Base-by-base conservation (phyloP, 805 yeast genomes). In the Spencermartinsiella europaea region DNA sequence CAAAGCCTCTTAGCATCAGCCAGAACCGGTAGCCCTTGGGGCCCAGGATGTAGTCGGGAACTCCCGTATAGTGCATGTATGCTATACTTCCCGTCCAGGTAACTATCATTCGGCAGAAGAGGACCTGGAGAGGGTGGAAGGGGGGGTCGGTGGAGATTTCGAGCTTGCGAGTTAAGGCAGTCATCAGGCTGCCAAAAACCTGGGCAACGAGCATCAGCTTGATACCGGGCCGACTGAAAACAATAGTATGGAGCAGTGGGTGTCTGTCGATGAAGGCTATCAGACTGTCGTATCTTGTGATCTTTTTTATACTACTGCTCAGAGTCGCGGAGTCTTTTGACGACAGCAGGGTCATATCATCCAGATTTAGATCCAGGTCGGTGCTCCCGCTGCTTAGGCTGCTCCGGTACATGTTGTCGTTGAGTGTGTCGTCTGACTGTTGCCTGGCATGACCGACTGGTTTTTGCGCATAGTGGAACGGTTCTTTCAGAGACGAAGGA, bases 171-270 rank as follows among this genome's bases (percentile, higher is more conserved):
- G 95, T 83, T 3, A 85, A 74, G 4, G 83, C 74, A 4, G 83
- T 75, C 95, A 87, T 87, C 21, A 81, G 61, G 2, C 90, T 79
- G 61, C 85, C 85, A 71, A 83, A 83, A 42, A 85, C 70, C 60
- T 85, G 91, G 2, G 90, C 75, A 8, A 76, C 44, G 4, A 85
- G 62, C 21, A 83, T 67, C 20, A 83, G 69, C 4, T 75, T 59
- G 20, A 84, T 63, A 0, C 95, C 95, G 12, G 67, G 52, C 57
- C 81, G 33, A 20, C 38, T 45, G 19, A 40, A 15, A 21, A 45
- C 15, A 5, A 45, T 21, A 22, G 20, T 33, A 16, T 45, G 48
- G 7, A 21, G 15, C 17, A 12, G 5, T 5, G 44, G 35, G 7
- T 38, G 42, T n/a, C n/a, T n/a, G n/a, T n/a, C n/a, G n/a, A n/a